These are phyloP conservation scores for Citrullus mucosospermus DNA, from an alignment of 306 rosid species.

Conservation along the genomic window DNA sequence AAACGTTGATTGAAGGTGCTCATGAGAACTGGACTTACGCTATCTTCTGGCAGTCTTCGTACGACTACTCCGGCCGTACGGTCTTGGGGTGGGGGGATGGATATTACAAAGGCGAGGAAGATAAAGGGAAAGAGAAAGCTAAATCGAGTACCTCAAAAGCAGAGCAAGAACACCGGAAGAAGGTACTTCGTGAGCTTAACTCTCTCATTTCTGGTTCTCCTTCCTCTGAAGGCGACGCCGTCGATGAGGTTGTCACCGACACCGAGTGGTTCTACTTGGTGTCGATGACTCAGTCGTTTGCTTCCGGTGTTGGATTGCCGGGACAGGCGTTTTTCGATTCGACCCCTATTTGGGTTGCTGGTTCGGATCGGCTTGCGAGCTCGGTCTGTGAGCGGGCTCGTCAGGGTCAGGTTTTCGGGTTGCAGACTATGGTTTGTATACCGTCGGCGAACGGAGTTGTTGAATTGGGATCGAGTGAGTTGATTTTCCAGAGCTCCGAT, in stretches of 20 bases:
- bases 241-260: conserved; percentile 83
- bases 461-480: conserved; percentile 71
- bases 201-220: conserved; percentile 70
- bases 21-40: conserved; percentile 81
- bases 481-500: conserved; percentile 55
- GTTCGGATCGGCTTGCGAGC: conserved; percentile 30
- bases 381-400: conserved; percentile 65
- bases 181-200: conserved; percentile 71
- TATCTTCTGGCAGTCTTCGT: conserved; percentile 88
- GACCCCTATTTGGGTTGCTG: conserved; percentile 57
- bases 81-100: conserved; percentile 94
- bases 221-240: conserved; percentile 28
- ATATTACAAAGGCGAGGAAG: conserved; percentile 80
- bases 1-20: conserved; percentile 62
- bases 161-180: conserved; percentile 76
- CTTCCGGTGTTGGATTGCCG: conserved; percentile 50
- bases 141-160: conserved; percentile 22
- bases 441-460: conserved; percentile 75
- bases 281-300: conserved; percentile 84
- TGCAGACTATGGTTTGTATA: conserved; percentile 65
- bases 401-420: conserved; percentile 49
- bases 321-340: conserved; percentile 56
- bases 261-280: conserved; percentile 93
- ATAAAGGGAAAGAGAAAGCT: conserved; percentile 29
- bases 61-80: conserved; percentile 37